Percentiles rank a stretch among this genome's conserved stretches.
Conservation (phyloP, 2,329 filamentous ascomycete genomes). For the Beauveria sp. region DNA sequence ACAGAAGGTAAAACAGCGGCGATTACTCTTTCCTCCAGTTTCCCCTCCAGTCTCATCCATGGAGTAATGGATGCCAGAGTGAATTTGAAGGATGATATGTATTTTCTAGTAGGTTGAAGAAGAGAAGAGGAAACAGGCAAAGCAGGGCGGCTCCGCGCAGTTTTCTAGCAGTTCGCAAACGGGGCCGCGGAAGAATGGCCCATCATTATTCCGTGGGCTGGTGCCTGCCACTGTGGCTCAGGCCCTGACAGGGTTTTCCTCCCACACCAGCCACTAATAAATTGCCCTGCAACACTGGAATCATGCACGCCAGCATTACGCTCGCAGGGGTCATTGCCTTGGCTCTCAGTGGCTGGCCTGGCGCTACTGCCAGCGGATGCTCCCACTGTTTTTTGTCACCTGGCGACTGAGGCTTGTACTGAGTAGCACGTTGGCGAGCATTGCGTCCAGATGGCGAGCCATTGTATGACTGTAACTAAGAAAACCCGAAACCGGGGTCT, state of each 20-base stretch:
- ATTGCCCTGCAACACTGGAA: too few relatives aligned
- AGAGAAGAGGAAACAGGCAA: constrained; percentile 17
- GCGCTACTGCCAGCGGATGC: constrained; percentile 1
- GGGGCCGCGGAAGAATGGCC: constrained; percentile 19
- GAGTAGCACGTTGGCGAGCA: not conserved
- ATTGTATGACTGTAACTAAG: too few relatives aligned
- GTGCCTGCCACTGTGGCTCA: constrained; percentile 1
- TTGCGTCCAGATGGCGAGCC: not conserved
- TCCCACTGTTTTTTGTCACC: constrained; percentile 5
- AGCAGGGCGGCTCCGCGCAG: not conserved
- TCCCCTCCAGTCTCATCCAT: constrained; percentile 57
- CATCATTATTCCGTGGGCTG: not conserved
- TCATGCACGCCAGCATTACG: not conserved
- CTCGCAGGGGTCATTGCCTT: constrained; percentile 6
- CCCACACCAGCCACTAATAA: constrained; percentile 1
- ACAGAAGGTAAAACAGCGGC: constrained; percentile 43
- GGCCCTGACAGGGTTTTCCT: not conserved
- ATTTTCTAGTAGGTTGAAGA: constrained; percentile 37
- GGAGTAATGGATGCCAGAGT: constrained; percentile 53
- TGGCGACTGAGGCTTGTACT: not conserved
- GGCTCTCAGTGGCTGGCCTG: constrained; percentile 4
- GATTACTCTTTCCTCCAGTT: constrained; percentile 58
- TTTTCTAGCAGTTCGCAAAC: constrained; percentile 4
- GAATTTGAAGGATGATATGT: constrained; percentile 53
- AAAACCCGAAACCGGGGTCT: too few relatives aligned